A percentile compares a stretch with the other conserved stretches of the same genome.
Conservation (phyloP, 2,329 filamentous ascomycete genomes). For the Dryadomyces quercus-mongolicae region DNA sequence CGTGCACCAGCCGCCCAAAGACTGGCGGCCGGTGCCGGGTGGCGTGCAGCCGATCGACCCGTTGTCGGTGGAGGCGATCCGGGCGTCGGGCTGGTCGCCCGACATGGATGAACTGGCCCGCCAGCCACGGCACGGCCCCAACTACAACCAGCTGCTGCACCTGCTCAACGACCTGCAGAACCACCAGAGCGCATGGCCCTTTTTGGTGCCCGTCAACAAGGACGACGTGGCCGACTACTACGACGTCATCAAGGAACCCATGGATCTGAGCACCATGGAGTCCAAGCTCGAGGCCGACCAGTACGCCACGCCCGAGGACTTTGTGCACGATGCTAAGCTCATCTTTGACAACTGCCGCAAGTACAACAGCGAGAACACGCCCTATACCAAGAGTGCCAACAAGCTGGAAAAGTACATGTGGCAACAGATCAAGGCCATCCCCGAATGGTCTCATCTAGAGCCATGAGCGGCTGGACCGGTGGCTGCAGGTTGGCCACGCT, state of each 20-base stretch:
- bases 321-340: conserved; percentile 75
- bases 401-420: conserved; percentile 94
- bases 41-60: conserved; percentile 67
- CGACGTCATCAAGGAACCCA: conserved; percentile 93
- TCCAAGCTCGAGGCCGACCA: conserved; percentile 86
- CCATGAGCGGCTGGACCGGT: background rate
- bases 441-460: conserved; percentile 67
- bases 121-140: conserved; percentile 88
- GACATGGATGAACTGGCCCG: conserved; percentile 97
- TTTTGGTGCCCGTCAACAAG: conserved; percentile 82
- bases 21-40: conserved; percentile 49
- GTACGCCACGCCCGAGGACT: conserved; percentile 85
- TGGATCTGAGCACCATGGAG: conserved; percentile 96
- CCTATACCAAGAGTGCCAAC: conserved; percentile 90
- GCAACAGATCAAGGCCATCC: conserved; percentile 80
- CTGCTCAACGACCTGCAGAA: conserved; percentile 94
- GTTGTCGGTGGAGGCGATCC: conserved; percentile 76
- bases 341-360: conserved; percentile 91
- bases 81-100: conserved; percentile 83
- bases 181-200: conserved; percentile 86
- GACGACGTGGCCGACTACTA: conserved; percentile 99
- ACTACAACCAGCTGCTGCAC: conserved; percentile 88
- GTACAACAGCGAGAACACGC: conserved; percentile 92
- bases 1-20: conserved; percentile 70
- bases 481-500: background rate